These are phyloP conservation scores for Solanum virginianum DNA, from an alignment of 257 asterid genomes.

Conservation along the genomic window DNA sequence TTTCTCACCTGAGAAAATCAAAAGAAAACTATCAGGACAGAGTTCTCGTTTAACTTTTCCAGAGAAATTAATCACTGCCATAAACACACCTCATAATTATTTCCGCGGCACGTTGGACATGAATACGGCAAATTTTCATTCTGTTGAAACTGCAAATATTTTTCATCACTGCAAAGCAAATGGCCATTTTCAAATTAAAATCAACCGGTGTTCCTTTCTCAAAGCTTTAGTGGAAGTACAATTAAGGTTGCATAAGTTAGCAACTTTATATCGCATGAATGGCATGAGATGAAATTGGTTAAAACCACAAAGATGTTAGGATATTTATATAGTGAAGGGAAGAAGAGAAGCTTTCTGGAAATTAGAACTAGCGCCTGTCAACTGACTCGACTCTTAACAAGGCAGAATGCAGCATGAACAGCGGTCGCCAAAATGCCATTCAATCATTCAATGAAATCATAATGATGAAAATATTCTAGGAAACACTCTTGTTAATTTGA, in stretches of 20 bases:
- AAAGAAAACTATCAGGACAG: neutral
- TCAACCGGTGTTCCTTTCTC: neutral
- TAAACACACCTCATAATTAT: constrained; percentile 63
- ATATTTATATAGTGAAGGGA: neutral
- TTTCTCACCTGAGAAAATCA: constrained; percentile 44
- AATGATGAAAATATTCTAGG: neutral
- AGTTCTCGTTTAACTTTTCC: neutral
- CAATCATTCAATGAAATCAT: neutral
- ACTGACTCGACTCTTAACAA: neutral
- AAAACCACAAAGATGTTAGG: neutral
- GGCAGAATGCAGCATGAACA: neutral
- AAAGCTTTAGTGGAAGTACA: neutral
- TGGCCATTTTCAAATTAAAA: neutral
- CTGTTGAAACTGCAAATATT: constrained; percentile 82
- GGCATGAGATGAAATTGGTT: neutral
- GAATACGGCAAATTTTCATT: constrained; percentile 88
- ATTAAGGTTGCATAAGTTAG: neutral
- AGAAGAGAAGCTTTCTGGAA: neutral
- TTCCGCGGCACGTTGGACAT: constrained; percentile 94
- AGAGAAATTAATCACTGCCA: neutral
- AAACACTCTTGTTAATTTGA: neutral
- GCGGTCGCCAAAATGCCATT: neutral
- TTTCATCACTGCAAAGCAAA: constrained; percentile 42
- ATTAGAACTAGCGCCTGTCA: neutral
- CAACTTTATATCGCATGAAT: neutral